phyloP scores from a whole-genome alignment of 2,329 filamentous ascomycete genomes.

The Fusarium sp. region DNA sequence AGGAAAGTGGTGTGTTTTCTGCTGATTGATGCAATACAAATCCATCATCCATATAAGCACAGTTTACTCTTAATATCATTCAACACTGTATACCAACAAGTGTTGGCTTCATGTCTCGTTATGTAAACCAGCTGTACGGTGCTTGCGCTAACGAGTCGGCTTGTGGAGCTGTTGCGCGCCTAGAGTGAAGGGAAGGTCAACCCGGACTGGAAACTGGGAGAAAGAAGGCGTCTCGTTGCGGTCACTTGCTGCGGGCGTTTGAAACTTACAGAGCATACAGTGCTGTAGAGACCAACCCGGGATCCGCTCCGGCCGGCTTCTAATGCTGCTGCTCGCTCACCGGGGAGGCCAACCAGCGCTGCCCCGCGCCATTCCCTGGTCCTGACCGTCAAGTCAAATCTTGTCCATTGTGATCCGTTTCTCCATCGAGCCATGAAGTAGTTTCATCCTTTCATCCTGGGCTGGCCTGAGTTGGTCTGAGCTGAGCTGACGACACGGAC shows the following conservation, averaged over 20 bases:
- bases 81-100: conserved; percentile 10
- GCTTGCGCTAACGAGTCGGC: conserved; percentile 14
- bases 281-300: neutral
- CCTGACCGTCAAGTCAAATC: conserved; percentile 9
- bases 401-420: conserved; percentile 4
- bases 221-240: neutral
- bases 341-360: neutral
- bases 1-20: conserved; percentile 3
- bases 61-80: neutral
- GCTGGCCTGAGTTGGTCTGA: neutral
- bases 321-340: neutral
- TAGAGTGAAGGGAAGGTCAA: neutral
- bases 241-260: neutral
- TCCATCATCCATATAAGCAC: neutral
- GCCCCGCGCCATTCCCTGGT: conserved; percentile 32
- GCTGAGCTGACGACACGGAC: neutral
- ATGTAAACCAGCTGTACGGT: conserved; percentile 11
- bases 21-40: conserved; percentile 4
- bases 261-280: neutral
- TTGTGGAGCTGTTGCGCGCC: neutral
- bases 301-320: conserved; percentile 28
- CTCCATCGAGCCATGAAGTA: neutral
- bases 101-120: neutral
- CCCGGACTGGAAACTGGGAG: neutral
- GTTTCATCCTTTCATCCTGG: conserved; percentile 9